Percentiles rank a stretch among this genome's conserved stretches.
phyloP scores from a whole-genome alignment of 306 rosid species.

The Acmispon strigosus region DNA sequence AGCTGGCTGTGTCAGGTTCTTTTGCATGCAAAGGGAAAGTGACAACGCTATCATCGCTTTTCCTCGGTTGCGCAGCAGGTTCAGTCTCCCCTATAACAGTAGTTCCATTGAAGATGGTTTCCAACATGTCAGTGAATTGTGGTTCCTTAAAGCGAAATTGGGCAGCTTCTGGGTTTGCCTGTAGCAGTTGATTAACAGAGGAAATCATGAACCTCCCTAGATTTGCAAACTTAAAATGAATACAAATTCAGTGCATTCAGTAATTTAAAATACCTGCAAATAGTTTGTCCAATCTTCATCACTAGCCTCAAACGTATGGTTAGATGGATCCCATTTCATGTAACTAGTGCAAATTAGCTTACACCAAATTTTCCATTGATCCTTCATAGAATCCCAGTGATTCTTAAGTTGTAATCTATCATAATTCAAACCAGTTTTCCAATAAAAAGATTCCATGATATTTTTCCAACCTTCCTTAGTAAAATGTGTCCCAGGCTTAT shows the following conservation, averaged over 20 bases:
- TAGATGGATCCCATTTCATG: constrained; percentile 60
- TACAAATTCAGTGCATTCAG: constrained; percentile 5
- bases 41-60: constrained; percentile 22
- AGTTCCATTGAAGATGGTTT: constrained; percentile 29
- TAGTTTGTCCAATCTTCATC: constrained; percentile 54
- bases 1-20: constrained; percentile 19
- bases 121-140: constrained; percentile 25
- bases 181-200: constrained; percentile 13
- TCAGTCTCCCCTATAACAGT: constrained; percentile 32
- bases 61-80: constrained; percentile 24
- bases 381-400: constrained; percentile 64
- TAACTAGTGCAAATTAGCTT: constrained; percentile 46
- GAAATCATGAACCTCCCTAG: constrained; percentile 1
- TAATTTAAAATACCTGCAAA: constrained; percentile 35
- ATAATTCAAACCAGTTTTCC: constrained; percentile 44
- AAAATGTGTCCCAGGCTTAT: constrained; percentile 64
- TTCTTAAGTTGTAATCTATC: constrained; percentile 61
- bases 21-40: constrained; percentile 27
- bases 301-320: constrained; percentile 37
- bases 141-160: constrained; percentile 44
- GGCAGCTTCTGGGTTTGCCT: constrained; percentile 52
- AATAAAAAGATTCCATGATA: constrained; percentile 44
- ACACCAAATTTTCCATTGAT: constrained; percentile 61
- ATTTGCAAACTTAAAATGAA: neutral
- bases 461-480: constrained; percentile 69